Evolutionary conservation across 805 yeast genomes (phyloP).

Genomic region (Barnettozyma vustinii): DNA sequence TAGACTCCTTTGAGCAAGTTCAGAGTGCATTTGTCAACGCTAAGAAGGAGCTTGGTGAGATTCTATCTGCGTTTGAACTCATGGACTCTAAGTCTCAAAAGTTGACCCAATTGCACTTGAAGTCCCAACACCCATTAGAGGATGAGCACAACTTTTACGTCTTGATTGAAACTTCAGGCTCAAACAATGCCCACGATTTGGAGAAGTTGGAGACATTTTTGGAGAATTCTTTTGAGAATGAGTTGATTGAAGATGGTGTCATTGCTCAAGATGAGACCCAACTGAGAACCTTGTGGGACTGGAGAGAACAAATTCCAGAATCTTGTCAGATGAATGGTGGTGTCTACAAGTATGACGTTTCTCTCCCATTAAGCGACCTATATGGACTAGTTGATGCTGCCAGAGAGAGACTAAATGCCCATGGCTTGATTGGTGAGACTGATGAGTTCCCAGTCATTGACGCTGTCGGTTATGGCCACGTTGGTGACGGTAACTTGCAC

Average conservation of each 20-base stretch:
- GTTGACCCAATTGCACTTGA: conserved; percentile 57
- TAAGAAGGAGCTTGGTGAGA: conserved; percentile 72
- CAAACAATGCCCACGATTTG: conserved; percentile 89
- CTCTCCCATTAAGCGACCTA: conserved; percentile 76
- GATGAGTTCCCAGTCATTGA: conserved; percentile 74
- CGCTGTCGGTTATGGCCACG: conserved; percentile 96
- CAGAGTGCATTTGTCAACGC: conserved; percentile 77
- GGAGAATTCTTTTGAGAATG: conserved; percentile 81
- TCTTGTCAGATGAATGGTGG: conserved; percentile 84
- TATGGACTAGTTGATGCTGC: conserved; percentile 80
- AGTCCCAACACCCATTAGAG: conserved; percentile 71
- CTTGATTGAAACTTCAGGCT: conserved; percentile 93
- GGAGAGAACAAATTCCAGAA: conserved; percentile 95
- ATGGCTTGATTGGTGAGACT: conserved; percentile 57
- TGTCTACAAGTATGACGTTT: conserved; percentile 95
- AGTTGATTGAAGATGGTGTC: conserved; percentile 84
- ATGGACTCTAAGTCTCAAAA: conserved; percentile 75
- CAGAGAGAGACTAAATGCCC: conserved; percentile 50
- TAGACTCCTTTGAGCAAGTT: conserved; percentile 77
- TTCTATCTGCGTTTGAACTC: conserved; percentile 88
- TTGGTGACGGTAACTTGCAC: conserved; percentile 96
- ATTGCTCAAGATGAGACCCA: conserved; percentile 95
- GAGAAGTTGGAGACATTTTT: conserved; percentile 81
- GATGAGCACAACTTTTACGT: conserved; percentile 83
- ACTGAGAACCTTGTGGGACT: conserved; percentile 75